Evolutionary conservation across 139 green algal species (phyloP), one percentile per base, ranked within the genome.

Genomic region (Trebouxia sp.): DNA sequence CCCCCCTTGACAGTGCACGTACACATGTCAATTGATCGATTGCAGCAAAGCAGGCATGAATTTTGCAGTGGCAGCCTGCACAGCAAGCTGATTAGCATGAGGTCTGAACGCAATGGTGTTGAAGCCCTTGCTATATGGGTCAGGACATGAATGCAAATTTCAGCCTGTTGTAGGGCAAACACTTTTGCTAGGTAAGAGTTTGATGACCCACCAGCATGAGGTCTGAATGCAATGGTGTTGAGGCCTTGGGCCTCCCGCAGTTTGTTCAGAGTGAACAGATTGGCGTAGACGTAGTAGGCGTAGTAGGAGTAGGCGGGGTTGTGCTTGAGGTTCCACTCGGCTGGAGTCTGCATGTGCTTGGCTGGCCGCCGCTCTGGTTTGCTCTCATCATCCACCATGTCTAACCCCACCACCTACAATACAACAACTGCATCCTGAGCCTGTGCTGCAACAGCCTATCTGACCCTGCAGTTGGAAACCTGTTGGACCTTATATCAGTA

Each of bases 371-470:
- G 87, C 92, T 99, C 97, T 11, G 96, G 95, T 87, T 97, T 98
- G 83, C 87, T 95, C 92, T 99, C 97, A 80, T 99, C 97, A 75
- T 99, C 97, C 72, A 99, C 97, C 91, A 98, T 97, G 89, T 99
- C 97, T 85, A 99, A 98, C 11, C 94, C 97, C 5, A 97, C 93
- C 41, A 99, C 95, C 91, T 96, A 87, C 20, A 24, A 47, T 35
- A 11, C n/a, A 2, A 75, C 26, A 28, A 3, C 28, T 20, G 58
- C 58, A 53, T 53, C 14, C 47, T 53, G 47, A 17, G 47, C 47
- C 20, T 53, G n/a, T n/a, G n/a, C n/a, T n/a, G n/a, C n/a, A n/a
- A n/a, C n/a, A n/a, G n/a, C n/a, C n/a, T n/a, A n/a, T n/a, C n/a
- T n/a, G n/a, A n/a, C n/a, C n/a, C n/a, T n/a, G n/a, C n/a, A n/a